These are phyloP conservation scores for Lentinula sp. DNA, from an alignment of 768 basidiomycete genomes.

Conservation along the genomic window DNA sequence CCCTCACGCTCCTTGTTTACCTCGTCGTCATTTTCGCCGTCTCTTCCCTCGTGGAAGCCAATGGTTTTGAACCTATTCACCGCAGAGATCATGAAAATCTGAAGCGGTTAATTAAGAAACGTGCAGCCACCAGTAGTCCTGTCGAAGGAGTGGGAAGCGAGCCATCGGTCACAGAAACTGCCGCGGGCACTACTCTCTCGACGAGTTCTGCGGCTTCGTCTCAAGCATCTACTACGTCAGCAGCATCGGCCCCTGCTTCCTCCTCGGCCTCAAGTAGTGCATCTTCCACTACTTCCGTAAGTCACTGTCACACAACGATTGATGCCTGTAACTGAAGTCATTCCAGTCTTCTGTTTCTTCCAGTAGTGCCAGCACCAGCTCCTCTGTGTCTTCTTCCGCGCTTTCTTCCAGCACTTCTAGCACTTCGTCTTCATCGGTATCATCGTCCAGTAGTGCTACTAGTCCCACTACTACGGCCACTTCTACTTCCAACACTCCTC, in stretches of 20 bases:
- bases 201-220: not conserved
- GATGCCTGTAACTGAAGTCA: not conserved
- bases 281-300: not conserved
- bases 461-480: not conserved
- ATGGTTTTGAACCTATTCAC: conserved; percentile 17
- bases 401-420: not conserved
- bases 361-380: not conserved
- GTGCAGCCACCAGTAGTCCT: conserved; percentile 13
- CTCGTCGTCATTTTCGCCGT: conserved; percentile 34
- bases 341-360: not conserved
- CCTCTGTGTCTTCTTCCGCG: not conserved
- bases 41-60: conserved; percentile 29
- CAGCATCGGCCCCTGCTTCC: conserved; percentile 4
- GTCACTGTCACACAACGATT: not conserved
- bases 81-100: conserved; percentile 37
- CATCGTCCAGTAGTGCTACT: not conserved
- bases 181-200: conserved; percentile 4
- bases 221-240: conserved; percentile 1
- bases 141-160: conserved; percentile 12
- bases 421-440: not conserved
- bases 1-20: conserved; percentile 38
- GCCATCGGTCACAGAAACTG: not conserved
- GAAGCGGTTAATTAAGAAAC: conserved; percentile 43
- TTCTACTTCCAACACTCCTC: not conserved
- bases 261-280: not conserved